These are phyloP conservation scores for Reutealis trisperma DNA, from an alignment of 345 rosid genomes.

Conservation along the genomic window DNA sequence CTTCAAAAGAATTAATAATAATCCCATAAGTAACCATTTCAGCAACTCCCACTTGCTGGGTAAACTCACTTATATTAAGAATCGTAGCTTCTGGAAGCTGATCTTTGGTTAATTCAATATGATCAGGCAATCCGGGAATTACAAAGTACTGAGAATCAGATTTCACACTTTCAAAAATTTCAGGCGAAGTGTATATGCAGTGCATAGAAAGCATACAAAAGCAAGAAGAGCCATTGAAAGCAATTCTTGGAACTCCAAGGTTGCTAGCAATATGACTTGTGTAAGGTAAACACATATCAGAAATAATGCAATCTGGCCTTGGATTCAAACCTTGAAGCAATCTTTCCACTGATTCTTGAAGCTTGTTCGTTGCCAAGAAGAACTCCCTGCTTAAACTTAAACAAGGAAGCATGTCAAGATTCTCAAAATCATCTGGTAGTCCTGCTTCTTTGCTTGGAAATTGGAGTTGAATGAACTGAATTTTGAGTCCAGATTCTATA, in stretches of 20 bases:
- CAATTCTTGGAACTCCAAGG: constrained; percentile 28
- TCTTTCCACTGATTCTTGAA: constrained; percentile 18
- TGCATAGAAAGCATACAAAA: background rate
- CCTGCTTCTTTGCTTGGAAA: constrained; percentile 20
- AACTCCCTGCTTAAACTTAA: constrained; percentile 11
- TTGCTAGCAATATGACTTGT: constrained; percentile 21
- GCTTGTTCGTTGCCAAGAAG: constrained; percentile 7
- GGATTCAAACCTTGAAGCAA: constrained; percentile 21
- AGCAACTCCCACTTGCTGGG: background rate
- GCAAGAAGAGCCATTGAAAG: constrained; percentile 28
- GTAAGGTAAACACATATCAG: constrained; percentile 31
- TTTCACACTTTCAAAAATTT: background rate
- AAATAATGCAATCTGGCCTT: constrained; percentile 37
- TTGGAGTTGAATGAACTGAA: constrained; percentile 5
- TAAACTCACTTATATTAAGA: background rate
- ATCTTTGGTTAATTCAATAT: background rate
- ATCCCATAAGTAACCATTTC: constrained; percentile 1
- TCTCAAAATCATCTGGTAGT: constrained; percentile 21
- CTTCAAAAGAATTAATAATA: constrained; percentile 22
- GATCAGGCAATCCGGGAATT: constrained; percentile 22
- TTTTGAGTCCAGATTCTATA: constrained; percentile 21
- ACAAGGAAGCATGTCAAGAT: constrained; percentile 20
- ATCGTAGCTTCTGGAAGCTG: constrained; percentile 14
- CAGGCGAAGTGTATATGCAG: background rate
- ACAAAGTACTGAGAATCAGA: constrained; percentile 3